Evolutionary conservation across 2,329 filamentous ascomycete species (phyloP).

Genomic region (Acephala macrosclerotiorum): DNA sequence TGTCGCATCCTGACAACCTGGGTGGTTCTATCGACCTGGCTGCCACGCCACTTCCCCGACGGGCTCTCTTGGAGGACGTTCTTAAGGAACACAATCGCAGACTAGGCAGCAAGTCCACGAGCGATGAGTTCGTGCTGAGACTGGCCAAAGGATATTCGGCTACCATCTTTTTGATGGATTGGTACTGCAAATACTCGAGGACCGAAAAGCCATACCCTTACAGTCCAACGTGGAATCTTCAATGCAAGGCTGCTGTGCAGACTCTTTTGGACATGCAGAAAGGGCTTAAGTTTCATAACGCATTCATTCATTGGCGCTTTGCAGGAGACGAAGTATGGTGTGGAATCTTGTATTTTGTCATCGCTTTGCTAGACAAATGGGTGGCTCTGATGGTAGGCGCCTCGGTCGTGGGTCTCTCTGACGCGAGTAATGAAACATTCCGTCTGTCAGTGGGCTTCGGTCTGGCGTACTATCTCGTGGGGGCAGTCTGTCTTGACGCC

Average conservation of each 20-base stretch:
- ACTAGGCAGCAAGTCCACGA: no score
- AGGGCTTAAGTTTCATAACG: conserved; percentile 30
- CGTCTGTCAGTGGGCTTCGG: conserved; percentile 29
- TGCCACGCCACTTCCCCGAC: no score
- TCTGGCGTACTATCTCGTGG: conserved; percentile 25
- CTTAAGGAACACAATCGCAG: no score
- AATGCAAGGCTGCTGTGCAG: conserved; percentile 28
- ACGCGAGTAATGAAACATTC: conserved; percentile 6
- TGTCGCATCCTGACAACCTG: conserved; percentile 21
- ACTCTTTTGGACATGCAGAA: conserved; percentile 27
- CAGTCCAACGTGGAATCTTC: conserved; percentile 56
- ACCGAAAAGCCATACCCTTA: conserved; percentile 58
- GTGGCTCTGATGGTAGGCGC: conserved; percentile 25
- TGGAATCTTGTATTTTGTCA: conserved; percentile 28
- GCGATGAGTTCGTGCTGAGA: not conserved
- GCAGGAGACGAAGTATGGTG: conserved; percentile 35
- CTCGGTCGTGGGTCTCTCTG: conserved; percentile 21
- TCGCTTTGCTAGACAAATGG: conserved; percentile 33
- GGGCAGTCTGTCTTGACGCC: conserved; percentile 28
- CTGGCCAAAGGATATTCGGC: conserved; percentile 54
- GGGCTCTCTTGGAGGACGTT: no score
- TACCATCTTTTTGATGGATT: conserved; percentile 41
- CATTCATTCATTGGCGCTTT: conserved; percentile 32
- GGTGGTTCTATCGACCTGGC: conserved; percentile 38
- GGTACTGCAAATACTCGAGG: conserved; percentile 59